A percentile compares a stretch with the other conserved stretches of the same genome.
Conservation (phyloP, 805 yeast genomes). For the Candida qinlingensis region DNA sequence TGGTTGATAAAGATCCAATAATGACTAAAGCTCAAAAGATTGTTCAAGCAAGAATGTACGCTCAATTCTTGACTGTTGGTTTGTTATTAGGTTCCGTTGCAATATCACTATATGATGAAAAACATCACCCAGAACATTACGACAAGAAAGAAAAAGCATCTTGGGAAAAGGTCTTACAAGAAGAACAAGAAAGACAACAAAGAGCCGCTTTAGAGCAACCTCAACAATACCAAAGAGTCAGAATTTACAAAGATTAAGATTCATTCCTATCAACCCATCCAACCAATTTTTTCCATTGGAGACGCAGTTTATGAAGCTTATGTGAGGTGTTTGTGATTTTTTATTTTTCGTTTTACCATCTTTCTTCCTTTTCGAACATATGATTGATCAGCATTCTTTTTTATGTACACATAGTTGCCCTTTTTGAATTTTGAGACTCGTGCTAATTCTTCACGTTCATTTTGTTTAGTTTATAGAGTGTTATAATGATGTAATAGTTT, state of each 20-base stretch:
- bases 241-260: slow-evolving; percentile 27
- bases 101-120: slow-evolving; percentile 58
- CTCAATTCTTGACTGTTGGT: slow-evolving; percentile 74
- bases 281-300: background rate
- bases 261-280: background rate
- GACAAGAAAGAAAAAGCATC: slow-evolving; percentile 31
- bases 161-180: slow-evolving; percentile 44
- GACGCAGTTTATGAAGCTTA: background rate
- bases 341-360: background rate
- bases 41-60: slow-evolving; percentile 88
- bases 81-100: slow-evolving; percentile 66
- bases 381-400: too few species aligned
- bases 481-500: too few species aligned
- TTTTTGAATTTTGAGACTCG: background rate
- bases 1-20: slow-evolving; percentile 66
- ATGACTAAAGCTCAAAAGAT: slow-evolving; percentile 75
- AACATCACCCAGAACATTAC: slow-evolving; percentile 39
- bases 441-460: background rate
- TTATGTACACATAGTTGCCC: background rate
- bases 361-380: too few species aligned
- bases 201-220: slow-evolving; percentile 14
- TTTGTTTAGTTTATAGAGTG: background rate
- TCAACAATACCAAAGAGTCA: slow-evolving; percentile 30
- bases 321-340: background rate
- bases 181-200: slow-evolving; percentile 33